phyloP scores from a whole-genome alignment of 2,329 filamentous ascomycete species.

The Apiospora koreana region DNA sequence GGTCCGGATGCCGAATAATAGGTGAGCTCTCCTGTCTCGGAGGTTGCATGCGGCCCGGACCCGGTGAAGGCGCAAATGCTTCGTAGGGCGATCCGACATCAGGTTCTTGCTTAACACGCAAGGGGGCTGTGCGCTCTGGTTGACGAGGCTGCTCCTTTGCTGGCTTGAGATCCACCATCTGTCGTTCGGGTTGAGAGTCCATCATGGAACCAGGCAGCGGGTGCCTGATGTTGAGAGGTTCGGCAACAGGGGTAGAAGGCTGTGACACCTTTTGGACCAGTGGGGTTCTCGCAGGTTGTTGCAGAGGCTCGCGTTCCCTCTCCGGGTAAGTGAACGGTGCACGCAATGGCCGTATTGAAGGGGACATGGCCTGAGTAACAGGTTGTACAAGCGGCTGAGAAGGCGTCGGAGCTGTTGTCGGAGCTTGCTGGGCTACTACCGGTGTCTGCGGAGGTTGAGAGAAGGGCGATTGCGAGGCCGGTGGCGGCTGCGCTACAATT shows the following conservation, averaged over 20 bases:
- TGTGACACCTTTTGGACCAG: constrained; percentile 30
- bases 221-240: constrained; percentile 28
- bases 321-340: constrained; percentile 51
- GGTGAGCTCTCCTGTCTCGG: constrained; percentile 43
- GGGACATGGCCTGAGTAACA: constrained; percentile 48
- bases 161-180: constrained; percentile 32
- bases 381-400: constrained; percentile 39
- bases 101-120: constrained; percentile 52
- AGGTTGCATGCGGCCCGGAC: constrained; percentile 39
- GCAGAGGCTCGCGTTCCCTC: constrained; percentile 36
- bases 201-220: constrained; percentile 30
- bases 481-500: constrained; percentile 36
- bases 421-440: constrained; percentile 20
- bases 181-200: constrained; percentile 33
- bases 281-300: constrained; percentile 33
- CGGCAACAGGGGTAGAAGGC: constrained; percentile 28
- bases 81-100: constrained; percentile 50
- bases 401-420: constrained; percentile 25
- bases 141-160: constrained; percentile 33
- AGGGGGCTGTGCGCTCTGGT: constrained; percentile 26
- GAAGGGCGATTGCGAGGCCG: constrained; percentile 30
- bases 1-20: constrained; percentile 43
- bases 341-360: constrained; percentile 42
- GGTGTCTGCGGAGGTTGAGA: constrained; percentile 30
- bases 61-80: constrained; percentile 40